These are phyloP conservation scores for Diplosphaera chodatii DNA, from an alignment of 139 green algal species.

Conservation along the genomic window DNA sequence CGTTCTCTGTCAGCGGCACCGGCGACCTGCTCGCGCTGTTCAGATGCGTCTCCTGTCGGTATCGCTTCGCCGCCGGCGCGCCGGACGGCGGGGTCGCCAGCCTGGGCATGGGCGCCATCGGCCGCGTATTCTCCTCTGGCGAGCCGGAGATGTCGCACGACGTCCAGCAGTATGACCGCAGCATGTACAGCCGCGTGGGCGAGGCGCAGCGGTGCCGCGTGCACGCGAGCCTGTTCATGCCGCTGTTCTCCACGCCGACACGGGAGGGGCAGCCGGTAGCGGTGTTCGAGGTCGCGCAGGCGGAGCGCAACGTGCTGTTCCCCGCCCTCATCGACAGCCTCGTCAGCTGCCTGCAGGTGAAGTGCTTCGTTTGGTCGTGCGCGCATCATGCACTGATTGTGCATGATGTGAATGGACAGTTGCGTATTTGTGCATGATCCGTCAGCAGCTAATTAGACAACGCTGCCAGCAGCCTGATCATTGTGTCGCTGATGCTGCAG, in stretches of 20 bases:
- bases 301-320: slow-evolving; percentile 58
- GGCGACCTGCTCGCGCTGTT: slow-evolving; percentile 80
- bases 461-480: too few species aligned
- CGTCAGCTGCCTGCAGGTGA: slow-evolving; percentile 32
- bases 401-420: too few species aligned
- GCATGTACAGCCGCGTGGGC: slow-evolving; percentile 66
- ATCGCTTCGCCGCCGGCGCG: slow-evolving; percentile 68
- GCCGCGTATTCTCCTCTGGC: slow-evolving; percentile 32
- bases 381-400: too few species aligned
- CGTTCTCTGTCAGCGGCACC: slow-evolving; percentile 64
- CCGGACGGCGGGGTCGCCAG: background rate
- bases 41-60: slow-evolving; percentile 78
- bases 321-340: slow-evolving; percentile 46
- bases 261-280: slow-evolving; percentile 39
- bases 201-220: slow-evolving; percentile 76
- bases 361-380: too few species aligned
- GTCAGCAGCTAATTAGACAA: too few species aligned
- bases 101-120: slow-evolving; percentile 21
- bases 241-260: slow-evolving; percentile 31
- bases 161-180: slow-evolving; percentile 73
- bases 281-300: slow-evolving; percentile 73
- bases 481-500: slow-evolving; percentile 14
- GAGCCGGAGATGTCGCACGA: slow-evolving; percentile 77
- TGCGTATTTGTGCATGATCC: too few species aligned
- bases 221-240: slow-evolving; percentile 64